Evolutionary conservation across 208 protist species (phyloP).

Genomic region (Crithidia sp.): DNA sequence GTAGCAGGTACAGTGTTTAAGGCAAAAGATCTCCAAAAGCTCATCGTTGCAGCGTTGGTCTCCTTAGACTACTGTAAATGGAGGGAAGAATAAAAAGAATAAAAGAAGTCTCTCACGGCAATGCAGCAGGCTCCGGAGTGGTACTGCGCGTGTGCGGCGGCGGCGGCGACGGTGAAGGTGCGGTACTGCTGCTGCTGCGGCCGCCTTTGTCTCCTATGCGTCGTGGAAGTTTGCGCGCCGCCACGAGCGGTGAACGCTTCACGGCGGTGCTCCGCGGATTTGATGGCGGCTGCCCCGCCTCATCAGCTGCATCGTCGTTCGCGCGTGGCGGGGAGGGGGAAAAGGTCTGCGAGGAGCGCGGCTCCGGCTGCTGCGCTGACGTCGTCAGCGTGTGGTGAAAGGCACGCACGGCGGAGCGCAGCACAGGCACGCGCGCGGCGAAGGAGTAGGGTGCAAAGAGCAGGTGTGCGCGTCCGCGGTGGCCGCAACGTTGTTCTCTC

Average conservation of each 20-base stretch:
- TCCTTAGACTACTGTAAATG: no score
- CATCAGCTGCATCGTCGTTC: background rate
- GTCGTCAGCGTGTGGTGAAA: background rate
- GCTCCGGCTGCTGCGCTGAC: no score
- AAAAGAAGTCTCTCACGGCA: no score
- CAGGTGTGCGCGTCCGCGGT: background rate
- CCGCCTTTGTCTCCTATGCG: background rate
- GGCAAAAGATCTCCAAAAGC: no score
- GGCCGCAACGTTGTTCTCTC: background rate
- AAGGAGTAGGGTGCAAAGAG: conserved; percentile 27
- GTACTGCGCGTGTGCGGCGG: background rate
- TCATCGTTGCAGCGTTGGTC: no score
- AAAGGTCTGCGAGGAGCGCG: no score
- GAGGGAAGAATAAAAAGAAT: no score
- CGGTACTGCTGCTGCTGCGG: no score
- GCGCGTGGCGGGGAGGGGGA: no score
- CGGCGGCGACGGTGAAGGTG: background rate
- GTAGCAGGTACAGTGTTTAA: no score
- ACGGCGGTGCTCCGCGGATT: background rate
- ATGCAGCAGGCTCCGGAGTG: background rate
- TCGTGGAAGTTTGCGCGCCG: conserved; percentile 3
- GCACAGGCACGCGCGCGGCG: background rate
- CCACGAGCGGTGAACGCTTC: conserved; percentile 15
- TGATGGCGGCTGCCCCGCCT: background rate
- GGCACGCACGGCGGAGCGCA: conserved; percentile 9